phyloP scores from a whole-genome alignment of 1,284 basidiomycete genomes.

The Peniophora sp. region DNA sequence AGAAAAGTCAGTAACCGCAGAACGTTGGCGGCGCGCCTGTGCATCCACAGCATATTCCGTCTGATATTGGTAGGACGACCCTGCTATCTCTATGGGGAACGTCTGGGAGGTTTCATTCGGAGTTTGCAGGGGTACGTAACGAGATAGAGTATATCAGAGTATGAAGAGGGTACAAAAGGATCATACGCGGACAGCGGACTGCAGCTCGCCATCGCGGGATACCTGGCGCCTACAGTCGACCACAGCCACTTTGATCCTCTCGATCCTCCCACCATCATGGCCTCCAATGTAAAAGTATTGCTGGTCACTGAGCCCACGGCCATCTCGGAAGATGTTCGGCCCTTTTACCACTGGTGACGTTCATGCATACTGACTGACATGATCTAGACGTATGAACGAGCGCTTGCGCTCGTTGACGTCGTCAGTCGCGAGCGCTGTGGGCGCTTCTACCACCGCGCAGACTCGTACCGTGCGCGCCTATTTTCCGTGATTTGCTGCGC shows the following conservation, averaged over 20 bases:
- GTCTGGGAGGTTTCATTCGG: too few species aligned
- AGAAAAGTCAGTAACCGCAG: too few species aligned
- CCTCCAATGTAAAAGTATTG: conserved; percentile 9
- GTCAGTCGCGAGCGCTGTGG: conserved; percentile 46
- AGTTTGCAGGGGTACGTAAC: not conserved
- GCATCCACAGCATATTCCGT: too few species aligned
- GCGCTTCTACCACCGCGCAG: conserved; percentile 60
- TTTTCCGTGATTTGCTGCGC: not conserved
- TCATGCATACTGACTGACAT: not conserved
- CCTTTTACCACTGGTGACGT: conserved; percentile 3
- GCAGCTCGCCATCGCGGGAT: not conserved
- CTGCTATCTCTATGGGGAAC: too few species aligned
- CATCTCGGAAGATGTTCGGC: conserved; percentile 48
- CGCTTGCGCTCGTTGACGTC: conserved; percentile 46
- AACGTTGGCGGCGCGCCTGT: conserved; percentile 8
- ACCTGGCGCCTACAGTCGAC: not conserved
- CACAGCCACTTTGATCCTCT: conserved; percentile 5
- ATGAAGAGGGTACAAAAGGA: too few species aligned
- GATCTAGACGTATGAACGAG: conserved; percentile 50
- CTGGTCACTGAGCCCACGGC: conserved; percentile 27
- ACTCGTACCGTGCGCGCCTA: conserved; percentile 56
- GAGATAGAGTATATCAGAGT: too few species aligned
- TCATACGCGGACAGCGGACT: too few species aligned
- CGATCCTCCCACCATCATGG: not conserved
- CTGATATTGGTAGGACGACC: too few species aligned